These are phyloP conservation scores for Cyberlindnera mycetangii DNA, from an alignment of 805 yeast species.

Conservation along the genomic window DNA sequence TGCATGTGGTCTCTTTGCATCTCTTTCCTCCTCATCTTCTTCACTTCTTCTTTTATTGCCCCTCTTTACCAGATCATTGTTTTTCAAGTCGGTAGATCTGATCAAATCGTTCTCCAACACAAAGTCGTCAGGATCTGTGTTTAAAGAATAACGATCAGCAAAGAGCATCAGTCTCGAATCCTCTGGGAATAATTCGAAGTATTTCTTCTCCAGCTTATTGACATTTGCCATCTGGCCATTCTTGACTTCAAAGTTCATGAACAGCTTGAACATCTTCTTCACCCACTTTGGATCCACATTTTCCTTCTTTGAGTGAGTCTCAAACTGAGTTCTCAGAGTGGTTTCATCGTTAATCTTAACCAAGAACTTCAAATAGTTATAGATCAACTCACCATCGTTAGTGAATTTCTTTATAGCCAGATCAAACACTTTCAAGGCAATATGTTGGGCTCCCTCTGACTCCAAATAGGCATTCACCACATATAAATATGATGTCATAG, in stretches of 20 bases:
- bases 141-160: conserved; percentile 36
- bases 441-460: conserved; percentile 49
- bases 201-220: conserved; percentile 62
- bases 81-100: conserved; percentile 29
- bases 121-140: conserved; percentile 19
- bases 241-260: conserved; percentile 64
- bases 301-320: conserved; percentile 50
- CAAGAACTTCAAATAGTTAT: conserved; percentile 69
- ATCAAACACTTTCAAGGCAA: conserved; percentile 75
- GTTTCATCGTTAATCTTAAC: conserved; percentile 63
- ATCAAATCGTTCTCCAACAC: conserved; percentile 24
- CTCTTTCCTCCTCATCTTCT: not conserved
- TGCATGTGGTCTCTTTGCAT: not conserved
- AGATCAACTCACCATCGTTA: conserved; percentile 58
- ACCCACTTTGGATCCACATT: conserved; percentile 33
- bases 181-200: conserved; percentile 60
- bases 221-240: conserved; percentile 72
- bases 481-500: conserved; percentile 70
- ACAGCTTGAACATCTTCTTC: conserved; percentile 50
- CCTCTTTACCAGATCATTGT: conserved; percentile 4
- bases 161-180: conserved; percentile 37
- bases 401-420: conserved; percentile 63
- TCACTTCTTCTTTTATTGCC: conserved; percentile 7
- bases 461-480: conserved; percentile 84
- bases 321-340: conserved; percentile 78